Base-by-base conservation (phyloP, 208 protist genomes). In the Trypanosoma boissoni region DNA sequence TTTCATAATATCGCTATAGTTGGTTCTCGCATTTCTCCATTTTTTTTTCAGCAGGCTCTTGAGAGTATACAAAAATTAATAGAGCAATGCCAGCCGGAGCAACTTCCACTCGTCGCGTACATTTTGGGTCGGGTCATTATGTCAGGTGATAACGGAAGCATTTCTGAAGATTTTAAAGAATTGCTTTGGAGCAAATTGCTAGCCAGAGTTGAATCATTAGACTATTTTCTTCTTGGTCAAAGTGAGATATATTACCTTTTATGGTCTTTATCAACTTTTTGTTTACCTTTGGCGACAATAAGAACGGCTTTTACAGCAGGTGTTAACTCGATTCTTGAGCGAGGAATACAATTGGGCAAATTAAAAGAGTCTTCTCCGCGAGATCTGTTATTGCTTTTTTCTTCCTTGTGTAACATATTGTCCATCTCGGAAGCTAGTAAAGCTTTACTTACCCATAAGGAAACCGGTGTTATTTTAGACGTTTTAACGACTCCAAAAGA, bases 1-100 rank as follows among this genome's bases (percentile, higher is more conserved):
- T 27, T 71, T 63, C 49, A 20, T 48, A 58, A 41, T 46, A 59
- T 71, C 21, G 32, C 20, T 4, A 46, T 43, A 24, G 36, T 58
- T 46, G 57, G 57, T 37, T 63, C 64, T 32, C 64, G 64, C 14
- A 12, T 71, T 28, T 71, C 64, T 34, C 50, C 46, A 28, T 53
- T 20, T 24, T 71, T 71, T 58, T 49, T 57, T 6, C 48, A 37
- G 1, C 29, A 63, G n/a, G 41, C 49, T 16, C 50, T 63, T 27
- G 48, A 63, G 24, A 29, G 32, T 20, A 32, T 71, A 54, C 23
- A 58, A 51, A 34, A 26, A 14, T 49, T 71, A 29, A 48, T 71
- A 29, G 52, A 41, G 12, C 48, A 59, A 6, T 60, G 36, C 37
- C 48, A 63, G 31, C 23, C 49, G 8, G 57, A 71, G 21, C 21